Evolutionary conservation across 2,329 filamentous ascomycete species (phyloP).

Genomic region (Talaromyces sp.): DNA sequence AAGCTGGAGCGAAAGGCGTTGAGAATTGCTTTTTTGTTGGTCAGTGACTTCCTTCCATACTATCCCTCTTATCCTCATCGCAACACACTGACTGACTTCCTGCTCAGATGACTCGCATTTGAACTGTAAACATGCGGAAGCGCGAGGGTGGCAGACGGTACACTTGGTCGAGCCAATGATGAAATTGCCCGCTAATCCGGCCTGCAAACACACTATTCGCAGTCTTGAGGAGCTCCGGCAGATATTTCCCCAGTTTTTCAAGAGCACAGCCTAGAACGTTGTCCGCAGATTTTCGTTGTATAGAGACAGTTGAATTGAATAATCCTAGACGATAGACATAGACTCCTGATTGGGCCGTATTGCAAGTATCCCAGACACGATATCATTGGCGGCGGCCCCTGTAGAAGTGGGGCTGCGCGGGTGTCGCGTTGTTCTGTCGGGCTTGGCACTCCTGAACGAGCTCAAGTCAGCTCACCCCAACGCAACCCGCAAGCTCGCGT

Average conservation of each 20-base stretch:
- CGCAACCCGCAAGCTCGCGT: neutral
- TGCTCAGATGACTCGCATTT: slow-evolving; percentile 69
- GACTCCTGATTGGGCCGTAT: neutral
- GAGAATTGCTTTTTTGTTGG: slow-evolving; percentile 89
- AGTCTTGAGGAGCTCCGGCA: slow-evolving; percentile 68
- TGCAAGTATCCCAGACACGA: neutral
- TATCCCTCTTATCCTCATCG: neutral
- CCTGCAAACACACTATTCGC: slow-evolving; percentile 69
- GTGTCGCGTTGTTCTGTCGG: slow-evolving; percentile 8
- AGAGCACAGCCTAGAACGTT: slow-evolving; percentile 26
- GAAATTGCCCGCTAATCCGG: slow-evolving; percentile 56
- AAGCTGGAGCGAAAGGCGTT: slow-evolving; percentile 64
- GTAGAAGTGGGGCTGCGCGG: slow-evolving; percentile 5
- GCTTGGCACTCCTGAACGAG: slow-evolving; percentile 11
- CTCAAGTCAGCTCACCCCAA: neutral
- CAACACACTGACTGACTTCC: slow-evolving; percentile 12
- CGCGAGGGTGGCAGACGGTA: slow-evolving; percentile 77
- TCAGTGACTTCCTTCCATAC: slow-evolving; percentile 40
- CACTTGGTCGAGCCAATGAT: slow-evolving; percentile 79
- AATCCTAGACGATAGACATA: neutral
- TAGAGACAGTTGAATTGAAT: neutral
- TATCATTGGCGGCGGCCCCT: neutral
- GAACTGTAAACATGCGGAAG: slow-evolving; percentile 73
- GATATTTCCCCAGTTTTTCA: slow-evolving; percentile 83
- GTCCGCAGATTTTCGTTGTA: neutral